These are phyloP conservation scores for Daldinia grandis DNA, from an alignment of 495 filamentous ascomycete genomes.

Conservation along the genomic window DNA sequence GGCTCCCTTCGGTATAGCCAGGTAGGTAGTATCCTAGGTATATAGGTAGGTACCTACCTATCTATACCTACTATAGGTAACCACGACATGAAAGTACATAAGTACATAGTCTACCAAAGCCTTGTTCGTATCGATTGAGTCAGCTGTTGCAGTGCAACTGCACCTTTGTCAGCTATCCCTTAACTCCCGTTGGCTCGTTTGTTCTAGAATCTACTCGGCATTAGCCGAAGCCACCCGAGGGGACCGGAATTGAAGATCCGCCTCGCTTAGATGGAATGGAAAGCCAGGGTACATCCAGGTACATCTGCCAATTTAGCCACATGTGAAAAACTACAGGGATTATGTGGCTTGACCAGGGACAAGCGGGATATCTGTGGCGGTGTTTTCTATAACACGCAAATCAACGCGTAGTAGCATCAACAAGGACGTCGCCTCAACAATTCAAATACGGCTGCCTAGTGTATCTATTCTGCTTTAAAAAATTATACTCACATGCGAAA, in stretches of 20 bases:
- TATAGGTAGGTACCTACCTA: neutral
- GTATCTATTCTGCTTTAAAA: neutral
- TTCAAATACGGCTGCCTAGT: neutral
- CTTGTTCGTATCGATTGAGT: slow-evolving; percentile 1
- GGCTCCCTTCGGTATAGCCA: neutral
- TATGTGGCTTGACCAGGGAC: neutral
- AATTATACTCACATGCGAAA: neutral
- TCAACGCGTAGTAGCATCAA: neutral
- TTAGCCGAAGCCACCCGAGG: slow-evolving; percentile 25
- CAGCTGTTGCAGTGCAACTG: neutral
- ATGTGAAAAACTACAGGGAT: neutral
- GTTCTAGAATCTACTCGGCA: slow-evolving; percentile 23
- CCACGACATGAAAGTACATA: neutral
- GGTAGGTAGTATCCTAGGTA: neutral
- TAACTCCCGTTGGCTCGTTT: neutral
- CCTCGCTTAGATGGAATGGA: neutral
- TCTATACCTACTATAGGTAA: no score
- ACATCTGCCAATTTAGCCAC: neutral
- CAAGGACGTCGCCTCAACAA: neutral
- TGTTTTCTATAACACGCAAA: neutral
- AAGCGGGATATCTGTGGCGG: neutral
- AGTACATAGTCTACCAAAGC: neutral
- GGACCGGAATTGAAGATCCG: neutral
- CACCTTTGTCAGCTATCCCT: neutral
- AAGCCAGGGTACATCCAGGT: neutral